Percentiles rank a stretch among this genome's conserved stretches.
phyloP scores from a whole-genome alignment of 768 basidiomycete genomes.

The Strobilomyces dryophilus region DNA sequence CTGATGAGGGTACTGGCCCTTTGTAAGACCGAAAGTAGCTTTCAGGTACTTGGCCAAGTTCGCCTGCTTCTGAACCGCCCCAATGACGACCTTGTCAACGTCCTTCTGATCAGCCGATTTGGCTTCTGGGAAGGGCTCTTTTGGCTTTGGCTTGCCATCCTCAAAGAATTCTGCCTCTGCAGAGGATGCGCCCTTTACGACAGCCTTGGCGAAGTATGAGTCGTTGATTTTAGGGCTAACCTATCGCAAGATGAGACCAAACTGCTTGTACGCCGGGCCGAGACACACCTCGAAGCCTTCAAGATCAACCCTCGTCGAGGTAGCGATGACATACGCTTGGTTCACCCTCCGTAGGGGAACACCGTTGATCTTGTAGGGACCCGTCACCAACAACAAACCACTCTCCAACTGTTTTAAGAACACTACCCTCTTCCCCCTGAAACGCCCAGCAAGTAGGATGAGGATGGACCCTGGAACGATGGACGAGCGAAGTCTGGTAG shows the following conservation, averaged over 20 bases:
- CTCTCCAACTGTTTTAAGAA: conserved; percentile 94
- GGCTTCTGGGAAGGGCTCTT: conserved; percentile 80
- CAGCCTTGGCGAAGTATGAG: conserved; percentile 85
- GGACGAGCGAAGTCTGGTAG: conserved; percentile 73
- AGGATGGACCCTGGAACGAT: conserved; percentile 94
- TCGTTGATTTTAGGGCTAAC: conserved; percentile 90
- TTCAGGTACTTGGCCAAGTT: conserved; percentile 91
- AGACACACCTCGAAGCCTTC: conserved; percentile 62
- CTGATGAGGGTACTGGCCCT: conserved; percentile 96
- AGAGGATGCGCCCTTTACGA: conserved; percentile 62
- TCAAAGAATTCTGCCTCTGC: conserved; percentile 98
- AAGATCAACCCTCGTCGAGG: conserved; percentile 90
- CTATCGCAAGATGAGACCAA: conserved; percentile 36
- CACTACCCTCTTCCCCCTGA: conserved; percentile 97
- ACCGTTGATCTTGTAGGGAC: conserved; percentile 97
- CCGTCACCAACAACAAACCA: conserved; percentile 92
- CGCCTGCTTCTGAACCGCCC: conserved; percentile 86
- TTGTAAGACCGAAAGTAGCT: conserved; percentile 89
- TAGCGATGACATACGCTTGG: conserved; percentile 98
- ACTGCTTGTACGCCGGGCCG: neutral
- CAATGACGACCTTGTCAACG: conserved; percentile 73
- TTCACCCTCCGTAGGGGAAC: conserved; percentile 97
- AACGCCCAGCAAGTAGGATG: conserved; percentile 96
- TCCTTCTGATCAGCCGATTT: conserved; percentile 91
- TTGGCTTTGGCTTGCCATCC: conserved; percentile 87